Base-by-base conservation (phyloP, 2,329 filamentous ascomycete genomes). In the Sordariomycetes sp. region DNA sequence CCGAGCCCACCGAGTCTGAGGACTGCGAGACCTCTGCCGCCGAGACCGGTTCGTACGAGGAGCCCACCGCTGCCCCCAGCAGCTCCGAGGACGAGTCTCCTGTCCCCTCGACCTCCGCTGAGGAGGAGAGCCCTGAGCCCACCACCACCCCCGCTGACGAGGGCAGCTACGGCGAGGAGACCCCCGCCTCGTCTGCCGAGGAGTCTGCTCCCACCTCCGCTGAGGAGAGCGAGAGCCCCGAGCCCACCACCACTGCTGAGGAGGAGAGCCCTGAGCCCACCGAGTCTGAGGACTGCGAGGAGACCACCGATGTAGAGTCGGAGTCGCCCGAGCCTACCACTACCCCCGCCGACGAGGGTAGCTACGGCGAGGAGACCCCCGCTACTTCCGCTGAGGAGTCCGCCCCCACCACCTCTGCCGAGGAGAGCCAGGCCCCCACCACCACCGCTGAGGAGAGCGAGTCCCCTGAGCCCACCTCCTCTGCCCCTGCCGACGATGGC, bases 1-100 rank as follows among this genome's bases (percentile, higher is more conserved):
- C 28, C 28, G 28, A 32, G 28, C 28, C 28, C 28, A 32, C 28
- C 8, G 28, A 32, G 28, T 32, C 28, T 32, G 52, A 54, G 34
- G 20, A 11, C 24, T 18, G 28, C 28, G 28, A 32, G 4, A 32
- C 55, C 28, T 32, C 55, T 37, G 48, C 50, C n/a, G 35, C 50
- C 24, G 65, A 74, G 60, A 34, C 34, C 24, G 28, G 46, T 66
- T 69, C 46, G 60, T 61, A 43, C 70, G 72, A 59, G 70, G 72
- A 58, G 73, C 28, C 28, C 8, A 32, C 28, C 28, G 32, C 53
- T 10, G 16, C 20, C 20, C 37, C 53, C 53, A 37, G 34, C 53
- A 37, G 34, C 55, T 74, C 72, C 58, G 64, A 75, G 52, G 59
- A 22, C 3, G 48, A 51, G 48, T 43, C 59, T 52, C 56, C 59